Percentiles rank a stretch among this genome's conserved stretches.
These are phyloP conservation scores for Sporothrix inflata DNA, from an alignment of 2,329 filamentous ascomycete genomes.

Conservation along the genomic window DNA sequence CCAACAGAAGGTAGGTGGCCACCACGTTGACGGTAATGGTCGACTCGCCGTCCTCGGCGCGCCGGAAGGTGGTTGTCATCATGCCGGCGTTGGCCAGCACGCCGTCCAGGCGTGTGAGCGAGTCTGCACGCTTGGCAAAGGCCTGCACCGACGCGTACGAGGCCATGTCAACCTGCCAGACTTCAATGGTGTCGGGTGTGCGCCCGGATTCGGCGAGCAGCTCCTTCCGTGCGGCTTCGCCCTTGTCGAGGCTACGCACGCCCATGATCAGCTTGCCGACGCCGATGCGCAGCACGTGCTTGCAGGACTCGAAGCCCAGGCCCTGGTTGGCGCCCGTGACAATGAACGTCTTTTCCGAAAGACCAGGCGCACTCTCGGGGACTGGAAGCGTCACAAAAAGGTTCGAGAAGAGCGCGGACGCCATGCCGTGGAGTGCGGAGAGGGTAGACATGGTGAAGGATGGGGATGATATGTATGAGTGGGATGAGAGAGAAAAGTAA, in stretches of 20 bases:
- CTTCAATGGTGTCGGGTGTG: constrained; percentile 32
- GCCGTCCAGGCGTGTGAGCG: constrained; percentile 48
- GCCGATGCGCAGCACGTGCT: constrained; percentile 44
- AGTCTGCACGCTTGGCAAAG: constrained; percentile 43
- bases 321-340: constrained; percentile 51
- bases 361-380: background rate
- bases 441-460: constrained; percentile 6
- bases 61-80: constrained; percentile 42
- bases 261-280: constrained; percentile 46
- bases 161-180: constrained; percentile 51
- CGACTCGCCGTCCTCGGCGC: constrained; percentile 49
- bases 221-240: constrained; percentile 36
- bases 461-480: background rate
- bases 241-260: constrained; percentile 42
- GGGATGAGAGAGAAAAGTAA: too few species aligned
- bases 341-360: constrained; percentile 40
- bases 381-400: constrained; percentile 25
- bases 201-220: constrained; percentile 29
- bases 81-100: constrained; percentile 51
- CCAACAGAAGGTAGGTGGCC: constrained; percentile 38
- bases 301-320: constrained; percentile 47
- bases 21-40: constrained; percentile 43
- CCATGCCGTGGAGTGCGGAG: background rate
- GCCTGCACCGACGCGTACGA: constrained; percentile 46
- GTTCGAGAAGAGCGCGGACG: constrained; percentile 24